Evolutionary conservation across 495 filamentous ascomycete species (phyloP).

Genomic region (Saxophila tyrrhenica): DNA sequence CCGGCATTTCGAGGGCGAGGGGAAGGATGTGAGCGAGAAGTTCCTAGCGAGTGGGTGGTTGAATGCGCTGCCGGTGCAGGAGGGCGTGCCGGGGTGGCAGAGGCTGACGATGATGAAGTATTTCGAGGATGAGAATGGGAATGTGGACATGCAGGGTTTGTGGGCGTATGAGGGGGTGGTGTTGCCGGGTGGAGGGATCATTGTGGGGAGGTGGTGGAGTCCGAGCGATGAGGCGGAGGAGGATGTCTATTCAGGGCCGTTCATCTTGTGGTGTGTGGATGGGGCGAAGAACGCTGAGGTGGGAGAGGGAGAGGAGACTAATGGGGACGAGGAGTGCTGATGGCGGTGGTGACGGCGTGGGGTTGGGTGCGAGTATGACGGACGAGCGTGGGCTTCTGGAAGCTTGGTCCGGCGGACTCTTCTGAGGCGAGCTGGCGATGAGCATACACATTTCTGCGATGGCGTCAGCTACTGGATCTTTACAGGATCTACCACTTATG

Average conservation of each 20-base stretch:
- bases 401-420: too few relatives aligned
- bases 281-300: neutral
- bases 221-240: conserved; percentile 8
- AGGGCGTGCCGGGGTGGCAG: conserved; percentile 29
- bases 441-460: too few relatives aligned
- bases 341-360: too few relatives aligned
- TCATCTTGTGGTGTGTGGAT: conserved; percentile 21
- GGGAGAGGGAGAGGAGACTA: neutral
- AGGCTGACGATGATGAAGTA: conserved; percentile 32
- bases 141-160: conserved; percentile 18
- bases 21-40: conserved; percentile 17
- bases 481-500: too few relatives aligned
- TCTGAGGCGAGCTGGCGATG: too few relatives aligned
- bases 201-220: conserved; percentile 32
- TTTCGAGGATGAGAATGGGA: conserved; percentile 15
- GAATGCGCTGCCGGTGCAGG: conserved; percentile 27
- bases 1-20: conserved; percentile 16
- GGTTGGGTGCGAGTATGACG: too few relatives aligned
- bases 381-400: too few relatives aligned
- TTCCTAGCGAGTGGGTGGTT: conserved; percentile 28
- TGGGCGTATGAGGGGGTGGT: conserved; percentile 35
- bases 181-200: conserved; percentile 29
- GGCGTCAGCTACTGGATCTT: too few relatives aligned
- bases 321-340: too few relatives aligned
- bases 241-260: conserved; percentile 22